Conservation (phyloP, 1,284 basidiomycete species). For the Trichosporon ovoides region DNA sequence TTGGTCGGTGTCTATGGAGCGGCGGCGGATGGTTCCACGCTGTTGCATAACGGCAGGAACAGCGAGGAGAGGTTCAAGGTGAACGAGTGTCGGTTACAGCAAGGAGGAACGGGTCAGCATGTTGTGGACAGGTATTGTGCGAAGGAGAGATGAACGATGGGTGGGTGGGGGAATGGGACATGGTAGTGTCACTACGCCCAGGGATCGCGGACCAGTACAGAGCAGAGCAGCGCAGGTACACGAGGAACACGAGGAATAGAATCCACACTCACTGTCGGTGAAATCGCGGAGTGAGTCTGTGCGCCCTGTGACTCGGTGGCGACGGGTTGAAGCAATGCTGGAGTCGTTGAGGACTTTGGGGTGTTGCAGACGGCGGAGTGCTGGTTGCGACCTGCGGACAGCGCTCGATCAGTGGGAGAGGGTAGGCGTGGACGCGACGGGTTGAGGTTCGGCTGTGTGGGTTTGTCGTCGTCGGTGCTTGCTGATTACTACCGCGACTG, state of each 20-base stretch:
- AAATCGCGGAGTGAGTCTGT: neutral
- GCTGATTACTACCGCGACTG: neutral
- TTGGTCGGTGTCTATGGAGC: conserved; percentile 8
- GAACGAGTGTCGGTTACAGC: neutral
- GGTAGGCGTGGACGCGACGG: neutral
- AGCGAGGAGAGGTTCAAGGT: conserved; percentile 4
- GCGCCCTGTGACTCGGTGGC: neutral
- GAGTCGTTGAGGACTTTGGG: neutral
- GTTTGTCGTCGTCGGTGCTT: no score
- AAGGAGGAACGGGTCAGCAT: conserved; percentile 7
- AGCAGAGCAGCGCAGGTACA: no score
- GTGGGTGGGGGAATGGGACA: neutral
- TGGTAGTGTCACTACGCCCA: neutral
- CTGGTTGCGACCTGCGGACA: no score
- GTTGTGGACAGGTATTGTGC: neutral
- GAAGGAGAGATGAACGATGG: neutral
- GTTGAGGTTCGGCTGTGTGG: no score
- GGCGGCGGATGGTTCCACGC: conserved; percentile 22
- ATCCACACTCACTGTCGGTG: neutral
- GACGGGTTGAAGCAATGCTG: neutral
- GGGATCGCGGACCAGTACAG: neutral
- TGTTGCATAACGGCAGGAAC: conserved; percentile 15
- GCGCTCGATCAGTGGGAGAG: no score
- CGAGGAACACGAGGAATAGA: neutral
- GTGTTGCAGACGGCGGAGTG: neutral